Percentiles rank a stretch among this genome's conserved stretches.
Evolutionary conservation across 1,284 basidiomycete genomes (phyloP).

Genomic region (Anthracocystis walkeri): DNA sequence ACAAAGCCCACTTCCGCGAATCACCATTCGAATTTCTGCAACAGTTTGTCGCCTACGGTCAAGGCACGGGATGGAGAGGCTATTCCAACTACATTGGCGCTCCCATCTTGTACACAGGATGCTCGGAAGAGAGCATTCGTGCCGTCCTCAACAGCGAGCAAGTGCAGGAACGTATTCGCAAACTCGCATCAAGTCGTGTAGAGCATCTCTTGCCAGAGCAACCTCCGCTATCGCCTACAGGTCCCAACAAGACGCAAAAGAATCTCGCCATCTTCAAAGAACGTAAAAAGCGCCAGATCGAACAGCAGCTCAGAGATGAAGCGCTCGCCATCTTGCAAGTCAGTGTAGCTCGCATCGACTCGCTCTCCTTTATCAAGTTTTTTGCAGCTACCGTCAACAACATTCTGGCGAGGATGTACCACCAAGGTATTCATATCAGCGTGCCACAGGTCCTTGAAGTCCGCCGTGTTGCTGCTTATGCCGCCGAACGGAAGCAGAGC

Average conservation of each 20-base stretch:
- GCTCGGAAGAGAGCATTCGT: slow-evolving; percentile 56
- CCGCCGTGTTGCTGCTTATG: slow-evolving; percentile 63
- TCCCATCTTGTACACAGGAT: slow-evolving; percentile 59
- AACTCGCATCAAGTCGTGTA: slow-evolving; percentile 50
- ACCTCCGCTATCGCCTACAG: slow-evolving; percentile 25
- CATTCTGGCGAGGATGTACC: slow-evolving; percentile 68
- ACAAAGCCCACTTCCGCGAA: slow-evolving; percentile 65
- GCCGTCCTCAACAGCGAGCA: slow-evolving; percentile 57
- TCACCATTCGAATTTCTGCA: slow-evolving; percentile 60
- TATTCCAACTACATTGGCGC: slow-evolving; percentile 65
- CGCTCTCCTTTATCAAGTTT: slow-evolving; percentile 52
- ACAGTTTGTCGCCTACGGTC: slow-evolving; percentile 61
- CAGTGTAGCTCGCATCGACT: slow-evolving; percentile 59
- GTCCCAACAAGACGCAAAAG: slow-evolving; percentile 46
- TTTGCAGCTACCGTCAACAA: slow-evolving; percentile 68
- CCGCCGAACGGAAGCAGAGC: slow-evolving; percentile 66
- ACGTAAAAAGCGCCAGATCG: slow-evolving; percentile 58
- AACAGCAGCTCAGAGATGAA: slow-evolving; percentile 57
- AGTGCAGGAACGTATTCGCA: slow-evolving; percentile 57
- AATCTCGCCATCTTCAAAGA: slow-evolving; percentile 51
- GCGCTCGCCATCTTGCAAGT: slow-evolving; percentile 55
- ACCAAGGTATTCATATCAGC: slow-evolving; percentile 66
- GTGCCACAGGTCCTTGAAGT: slow-evolving; percentile 64
- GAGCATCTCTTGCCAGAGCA: slow-evolving; percentile 49
- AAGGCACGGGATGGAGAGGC: slow-evolving; percentile 64